A percentile compares a stretch with the other conserved stretches of the same genome.
These are phyloP conservation scores for Ophiostoma tasmaniense DNA, from an alignment of 2,329 filamentous ascomycete genomes.

Conservation along the genomic window DNA sequence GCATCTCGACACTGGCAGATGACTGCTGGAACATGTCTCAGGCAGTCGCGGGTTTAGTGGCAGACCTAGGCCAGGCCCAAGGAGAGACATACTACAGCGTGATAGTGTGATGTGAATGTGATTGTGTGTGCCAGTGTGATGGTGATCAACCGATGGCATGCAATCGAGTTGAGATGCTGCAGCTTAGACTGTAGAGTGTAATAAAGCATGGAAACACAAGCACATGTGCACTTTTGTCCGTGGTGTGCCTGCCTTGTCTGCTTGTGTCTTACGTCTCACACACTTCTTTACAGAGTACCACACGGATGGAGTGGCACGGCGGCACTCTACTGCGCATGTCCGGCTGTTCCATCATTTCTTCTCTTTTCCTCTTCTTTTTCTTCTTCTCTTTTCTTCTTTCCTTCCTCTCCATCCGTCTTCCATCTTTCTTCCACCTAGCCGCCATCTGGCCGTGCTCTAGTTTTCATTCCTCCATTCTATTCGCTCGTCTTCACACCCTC, in stretches of 20 bases:
- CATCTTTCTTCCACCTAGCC: not conserved
- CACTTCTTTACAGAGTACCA: not conserved
- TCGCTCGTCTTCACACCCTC: not conserved
- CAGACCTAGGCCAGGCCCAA: no score
- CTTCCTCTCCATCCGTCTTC: not conserved
- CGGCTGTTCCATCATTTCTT: no score
- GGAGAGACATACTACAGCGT: no score
- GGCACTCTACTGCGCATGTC: not conserved
- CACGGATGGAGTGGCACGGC: not conserved
- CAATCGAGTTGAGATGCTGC: not conserved
- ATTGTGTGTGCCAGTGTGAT: not conserved
- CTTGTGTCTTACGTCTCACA: not conserved
- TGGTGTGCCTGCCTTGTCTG: not conserved
- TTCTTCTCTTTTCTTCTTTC: no score
- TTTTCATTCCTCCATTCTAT: not conserved
- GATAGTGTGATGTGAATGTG: not conserved
- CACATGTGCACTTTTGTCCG: no score
- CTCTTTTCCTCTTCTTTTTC: no score
- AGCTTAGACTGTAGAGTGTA: not conserved
- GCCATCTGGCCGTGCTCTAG: not conserved
- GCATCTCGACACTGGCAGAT: not conserved
- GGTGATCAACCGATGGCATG: constrained; percentile 1
- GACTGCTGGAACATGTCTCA: constrained; percentile 1
- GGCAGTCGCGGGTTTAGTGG: not conserved
- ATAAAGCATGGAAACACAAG: no score